phyloP scores from a whole-genome alignment of 768 basidiomycete genomes.

The Suillus sp. region DNA sequence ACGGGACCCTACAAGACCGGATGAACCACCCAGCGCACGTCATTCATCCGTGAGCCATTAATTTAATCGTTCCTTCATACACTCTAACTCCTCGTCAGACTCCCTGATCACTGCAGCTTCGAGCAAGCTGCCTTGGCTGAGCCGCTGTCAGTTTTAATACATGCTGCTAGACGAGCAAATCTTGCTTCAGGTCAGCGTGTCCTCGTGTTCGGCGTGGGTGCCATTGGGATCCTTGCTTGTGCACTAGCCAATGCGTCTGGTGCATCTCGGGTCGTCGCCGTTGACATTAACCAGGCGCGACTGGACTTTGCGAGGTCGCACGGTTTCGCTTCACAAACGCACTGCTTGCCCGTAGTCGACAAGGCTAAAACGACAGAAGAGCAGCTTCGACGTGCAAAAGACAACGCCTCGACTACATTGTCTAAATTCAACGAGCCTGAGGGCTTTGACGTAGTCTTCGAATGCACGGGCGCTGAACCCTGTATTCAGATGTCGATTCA shows the following conservation, averaged over 20 bases:
- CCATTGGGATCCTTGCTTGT: conserved; percentile 90
- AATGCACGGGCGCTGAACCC: conserved; percentile 92
- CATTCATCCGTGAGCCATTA: conserved; percentile 75
- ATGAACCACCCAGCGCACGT: conserved; percentile 90
- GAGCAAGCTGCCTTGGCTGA: conserved; percentile 89
- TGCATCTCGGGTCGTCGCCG: conserved; percentile 69
- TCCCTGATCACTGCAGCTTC: conserved; percentile 75
- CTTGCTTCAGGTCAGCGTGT: conserved; percentile 61
- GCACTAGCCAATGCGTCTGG: conserved; percentile 74
- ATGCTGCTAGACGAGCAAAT: conserved; percentile 51
- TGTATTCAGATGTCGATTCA: conserved; percentile 91
- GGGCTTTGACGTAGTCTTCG: conserved; percentile 92
- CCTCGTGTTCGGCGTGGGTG: conserved; percentile 89
- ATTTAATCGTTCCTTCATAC: conserved; percentile 3
- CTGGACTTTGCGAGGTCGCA: conserved; percentile 75
- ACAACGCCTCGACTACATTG: conserved; percentile 53
- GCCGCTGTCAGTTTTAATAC: conserved; percentile 88
- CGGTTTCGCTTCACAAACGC: conserved; percentile 78
- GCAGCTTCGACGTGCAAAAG: conserved; percentile 60
- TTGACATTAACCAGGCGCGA: conserved; percentile 85
- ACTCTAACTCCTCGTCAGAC: conserved; percentile 41
- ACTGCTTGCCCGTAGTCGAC: conserved; percentile 57
- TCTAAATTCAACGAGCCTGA: conserved; percentile 59
- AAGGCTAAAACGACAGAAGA: conserved; percentile 57
- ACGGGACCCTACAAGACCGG: conserved; percentile 84